Percentiles rank a stretch among this genome's conserved stretches.
Conservation (phyloP, 176 grass and related monocot species). For the Poa pratensis region DNA sequence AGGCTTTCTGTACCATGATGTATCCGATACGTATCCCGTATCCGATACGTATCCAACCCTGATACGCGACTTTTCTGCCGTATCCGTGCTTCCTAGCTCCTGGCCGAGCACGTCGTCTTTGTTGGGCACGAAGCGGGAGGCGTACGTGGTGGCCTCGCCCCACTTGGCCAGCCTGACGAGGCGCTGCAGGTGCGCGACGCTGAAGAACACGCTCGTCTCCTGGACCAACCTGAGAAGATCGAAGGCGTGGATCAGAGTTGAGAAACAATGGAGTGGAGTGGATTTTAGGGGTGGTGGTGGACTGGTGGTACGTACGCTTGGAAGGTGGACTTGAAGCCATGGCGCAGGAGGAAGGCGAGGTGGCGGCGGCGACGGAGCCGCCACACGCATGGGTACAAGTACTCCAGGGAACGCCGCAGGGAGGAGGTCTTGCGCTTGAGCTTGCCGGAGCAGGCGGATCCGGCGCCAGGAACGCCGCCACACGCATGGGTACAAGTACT, state of each 20-base stretch:
- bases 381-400: slow-evolving; percentile 21
- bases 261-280: no score
- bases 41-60: no score
- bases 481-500: no score
- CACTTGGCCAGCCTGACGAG: neutral
- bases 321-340: slow-evolving; percentile 10
- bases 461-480: neutral
- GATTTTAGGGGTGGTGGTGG: neutral
- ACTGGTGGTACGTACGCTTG: neutral
- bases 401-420: slow-evolving; percentile 6
- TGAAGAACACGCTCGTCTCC: neutral
- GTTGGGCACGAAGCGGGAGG: slow-evolving; percentile 5
- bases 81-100: neutral
- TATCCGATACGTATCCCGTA: no score
- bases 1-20: no score
- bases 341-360: slow-evolving; percentile 21
- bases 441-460: neutral
- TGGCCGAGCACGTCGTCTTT: neutral
- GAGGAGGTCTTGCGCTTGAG: slow-evolving; percentile 6
- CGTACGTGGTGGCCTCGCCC: slow-evolving; percentile 13
- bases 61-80: no score
- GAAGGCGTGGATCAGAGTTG: neutral
- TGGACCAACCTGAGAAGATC: neutral
- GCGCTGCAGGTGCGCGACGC: slow-evolving; percentile 13
- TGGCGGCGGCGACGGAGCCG: slow-evolving; percentile 27